These are phyloP conservation scores for Dryas alaskensis DNA, from an alignment of 306 rosid genomes.

Conservation along the genomic window DNA sequence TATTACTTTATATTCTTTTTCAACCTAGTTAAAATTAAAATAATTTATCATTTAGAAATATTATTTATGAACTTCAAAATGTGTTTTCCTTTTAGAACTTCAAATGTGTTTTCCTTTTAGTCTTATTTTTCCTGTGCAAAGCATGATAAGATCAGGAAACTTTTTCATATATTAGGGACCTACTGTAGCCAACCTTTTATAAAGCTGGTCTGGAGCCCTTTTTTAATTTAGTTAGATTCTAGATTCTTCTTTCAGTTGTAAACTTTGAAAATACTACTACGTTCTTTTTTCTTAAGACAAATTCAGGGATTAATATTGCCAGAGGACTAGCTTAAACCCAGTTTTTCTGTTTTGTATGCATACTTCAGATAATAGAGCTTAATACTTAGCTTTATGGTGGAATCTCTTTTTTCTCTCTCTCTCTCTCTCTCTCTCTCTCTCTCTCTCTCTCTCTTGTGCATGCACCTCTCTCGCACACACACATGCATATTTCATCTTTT, in stretches of 20 bases:
- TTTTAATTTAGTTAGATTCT: not conserved
- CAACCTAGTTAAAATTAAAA: not conserved
- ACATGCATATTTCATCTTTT: constrained; percentile 16
- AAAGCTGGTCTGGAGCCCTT: not conserved
- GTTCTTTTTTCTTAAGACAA: not conserved
- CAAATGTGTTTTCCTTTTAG: not conserved
- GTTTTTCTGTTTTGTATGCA: not conserved
- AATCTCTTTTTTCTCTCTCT: not conserved
- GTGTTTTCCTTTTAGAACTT: not conserved
- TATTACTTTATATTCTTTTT: not conserved
- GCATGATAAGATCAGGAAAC: not conserved
- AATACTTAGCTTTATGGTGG: not conserved
- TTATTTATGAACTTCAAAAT: not conserved
- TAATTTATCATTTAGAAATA: not conserved
- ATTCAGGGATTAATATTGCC: not conserved
- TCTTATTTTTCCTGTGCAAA: not conserved
- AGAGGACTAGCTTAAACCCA: not conserved
- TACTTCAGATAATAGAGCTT: not conserved
- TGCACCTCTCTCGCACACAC: not conserved
- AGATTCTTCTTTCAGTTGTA: not conserved
- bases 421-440: not conserved
- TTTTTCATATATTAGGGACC: not conserved
- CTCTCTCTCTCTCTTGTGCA: not conserved
- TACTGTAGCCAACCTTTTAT: not conserved
- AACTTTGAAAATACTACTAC: not conserved